These are phyloP conservation scores for Globisporangium polare DNA, from an alignment of 352 stramenopile genomes.

Conservation along the genomic window DNA sequence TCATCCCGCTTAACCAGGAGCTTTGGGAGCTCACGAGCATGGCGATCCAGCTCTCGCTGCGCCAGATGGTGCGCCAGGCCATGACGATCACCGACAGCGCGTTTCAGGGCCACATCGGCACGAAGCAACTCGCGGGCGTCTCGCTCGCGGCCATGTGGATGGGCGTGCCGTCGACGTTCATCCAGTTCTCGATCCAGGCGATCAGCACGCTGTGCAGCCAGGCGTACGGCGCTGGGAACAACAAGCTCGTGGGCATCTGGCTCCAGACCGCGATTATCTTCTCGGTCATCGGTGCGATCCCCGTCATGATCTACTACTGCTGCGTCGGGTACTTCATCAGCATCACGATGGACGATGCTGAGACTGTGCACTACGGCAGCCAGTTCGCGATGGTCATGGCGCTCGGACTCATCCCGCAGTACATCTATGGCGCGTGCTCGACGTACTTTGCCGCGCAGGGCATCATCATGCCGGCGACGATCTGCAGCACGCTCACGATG, in stretches of 20 bases:
- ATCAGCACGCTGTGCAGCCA: constrained; percentile 75
- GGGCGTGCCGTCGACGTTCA: constrained; percentile 50
- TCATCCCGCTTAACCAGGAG: constrained; percentile 25
- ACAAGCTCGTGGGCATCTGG: constrained; percentile 59
- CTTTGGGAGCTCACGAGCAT: constrained; percentile 63
- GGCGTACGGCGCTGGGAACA: constrained; percentile 67
- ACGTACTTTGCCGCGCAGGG: constrained; percentile 82
- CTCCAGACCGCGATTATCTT: constrained; percentile 67
- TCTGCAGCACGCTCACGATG: constrained; percentile 68
- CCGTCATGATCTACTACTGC: constrained; percentile 67
- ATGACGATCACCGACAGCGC: constrained; percentile 72
- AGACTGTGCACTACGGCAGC: constrained; percentile 53
- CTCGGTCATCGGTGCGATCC: constrained; percentile 39
- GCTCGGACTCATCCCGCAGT: constrained; percentile 58
- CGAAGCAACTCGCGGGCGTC: constrained; percentile 58
- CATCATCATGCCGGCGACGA: constrained; percentile 66
- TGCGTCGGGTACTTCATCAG: constrained; percentile 20
- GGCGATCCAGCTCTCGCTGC: constrained; percentile 69
- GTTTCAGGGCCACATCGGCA: constrained; percentile 69
- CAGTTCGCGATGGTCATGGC: constrained; percentile 72
- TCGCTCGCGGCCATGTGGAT: constrained; percentile 73
- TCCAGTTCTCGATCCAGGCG: constrained; percentile 58
- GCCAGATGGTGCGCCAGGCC: constrained; percentile 66
- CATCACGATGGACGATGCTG: constrained; percentile 45
- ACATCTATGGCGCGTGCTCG: constrained; percentile 64